Conservation (phyloP, 306 rosid species). For the Myrica gale region DNA sequence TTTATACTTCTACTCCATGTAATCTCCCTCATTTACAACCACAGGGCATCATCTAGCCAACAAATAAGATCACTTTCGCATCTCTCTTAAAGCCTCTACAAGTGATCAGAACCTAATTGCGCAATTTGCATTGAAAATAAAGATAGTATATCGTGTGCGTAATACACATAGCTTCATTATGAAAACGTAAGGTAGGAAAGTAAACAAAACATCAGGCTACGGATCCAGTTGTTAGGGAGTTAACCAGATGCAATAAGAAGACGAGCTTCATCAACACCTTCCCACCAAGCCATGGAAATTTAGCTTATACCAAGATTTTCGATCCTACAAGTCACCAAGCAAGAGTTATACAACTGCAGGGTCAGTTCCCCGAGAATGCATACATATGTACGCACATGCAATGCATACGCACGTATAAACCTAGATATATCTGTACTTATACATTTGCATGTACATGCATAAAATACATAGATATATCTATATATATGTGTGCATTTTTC, state of each 20-base stretch:
- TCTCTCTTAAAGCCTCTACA: too few relatives aligned
- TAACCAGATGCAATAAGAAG: conserved; percentile 68
- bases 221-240: not conserved
- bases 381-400: not conserved
- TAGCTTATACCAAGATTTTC: conserved; percentile 2
- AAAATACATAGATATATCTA: too few relatives aligned
- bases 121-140: too few relatives aligned
- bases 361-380: not conserved
- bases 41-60: too few relatives aligned
- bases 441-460: too few relatives aligned
- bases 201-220: not conserved
- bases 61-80: too few relatives aligned
- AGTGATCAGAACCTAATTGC: too few relatives aligned
- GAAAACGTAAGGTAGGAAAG: not conserved
- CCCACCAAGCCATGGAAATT: conserved; percentile 57
- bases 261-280: conserved; percentile 63
- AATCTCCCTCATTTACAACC: too few relatives aligned
- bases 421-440: too few relatives aligned
- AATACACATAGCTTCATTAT: not conserved
- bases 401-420: too few relatives aligned
- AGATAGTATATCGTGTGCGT: too few relatives aligned
- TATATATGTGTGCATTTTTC: too few relatives aligned
- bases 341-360: not conserved
- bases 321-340: conserved; percentile 24
- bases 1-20: not conserved